phyloP scores from a whole-genome alignment of 306 rosid genomes.

The Medicago truncatula region MtrunA17r5.0-ANR NC_053049.1:38477501-38478000 shows the following conservation, averaged over 20 bases:
- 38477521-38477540: conserved; percentile 25
- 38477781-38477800: conserved; percentile 32
- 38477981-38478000: conserved; percentile 10
- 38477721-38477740: conserved; percentile 18
- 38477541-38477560: conserved; percentile 45
- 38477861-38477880: neutral
- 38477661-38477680: conserved; percentile 33
- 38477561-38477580: conserved; percentile 89
- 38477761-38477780: neutral
- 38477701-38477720: conserved; percentile 22
- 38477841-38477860: conserved; percentile 32
- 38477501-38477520: conserved; percentile 15
- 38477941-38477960: conserved; percentile 34
- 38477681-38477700: conserved; percentile 23
- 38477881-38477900: conserved; percentile 13
- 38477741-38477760: neutral
- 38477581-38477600: conserved; percentile 61
- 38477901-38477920: conserved; percentile 18
- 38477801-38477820: conserved; percentile 16
- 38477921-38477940: conserved; percentile 15
- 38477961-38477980: conserved; percentile 18
- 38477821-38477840: conserved; percentile 29
- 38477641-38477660: conserved; percentile 59
- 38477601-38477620: conserved; percentile 87
- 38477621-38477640: conserved; percentile 62